phyloP scores from a whole-genome alignment of 2,329 filamentous ascomycete species.

The Diaporthe citriasiana region DNA sequence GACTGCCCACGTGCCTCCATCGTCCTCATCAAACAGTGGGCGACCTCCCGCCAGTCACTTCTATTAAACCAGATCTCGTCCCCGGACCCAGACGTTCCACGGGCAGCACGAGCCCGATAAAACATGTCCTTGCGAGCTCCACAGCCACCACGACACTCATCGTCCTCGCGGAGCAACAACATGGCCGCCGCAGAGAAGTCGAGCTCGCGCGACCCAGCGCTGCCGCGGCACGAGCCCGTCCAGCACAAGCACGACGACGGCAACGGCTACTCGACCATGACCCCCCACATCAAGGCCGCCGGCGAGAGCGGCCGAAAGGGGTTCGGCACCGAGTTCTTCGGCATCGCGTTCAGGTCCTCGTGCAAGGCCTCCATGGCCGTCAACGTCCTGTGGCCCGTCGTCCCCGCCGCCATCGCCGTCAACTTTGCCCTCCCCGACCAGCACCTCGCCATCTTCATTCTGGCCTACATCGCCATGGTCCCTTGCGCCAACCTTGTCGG shows the following conservation, averaged over 20 bases:
- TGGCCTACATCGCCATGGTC: constrained; percentile 83
- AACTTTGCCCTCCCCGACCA: constrained; percentile 56
- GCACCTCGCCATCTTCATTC: constrained; percentile 75
- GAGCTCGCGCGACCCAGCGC: constrained; percentile 45
- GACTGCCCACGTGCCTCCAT: neutral
- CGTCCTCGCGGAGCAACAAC: constrained; percentile 19
- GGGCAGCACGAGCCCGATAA: constrained; percentile 2
- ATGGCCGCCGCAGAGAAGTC: constrained; percentile 40
- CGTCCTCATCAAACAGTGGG: neutral
- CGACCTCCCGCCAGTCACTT: neutral
- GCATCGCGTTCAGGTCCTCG: constrained; percentile 74
- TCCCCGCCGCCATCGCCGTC: constrained; percentile 79
- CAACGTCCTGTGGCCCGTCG: constrained; percentile 82
- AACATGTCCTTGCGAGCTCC: constrained; percentile 1
- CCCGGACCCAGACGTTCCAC: neutral
- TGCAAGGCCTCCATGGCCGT: constrained; percentile 74
- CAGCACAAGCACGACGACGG: constrained; percentile 41
- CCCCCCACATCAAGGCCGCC: constrained; percentile 51
- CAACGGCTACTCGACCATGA: constrained; percentile 41
- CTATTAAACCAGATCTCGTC: neutral
- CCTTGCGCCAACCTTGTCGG: constrained; percentile 82
- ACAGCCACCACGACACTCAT: constrained; percentile 26
- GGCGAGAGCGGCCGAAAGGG: constrained; percentile 79
- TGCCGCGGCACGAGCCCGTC: constrained; percentile 46
- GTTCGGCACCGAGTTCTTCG: constrained; percentile 72